Percentiles rank a stretch among this genome's conserved stretches.
Evolutionary conservation across 139 green algal genomes (phyloP).

Genomic region (Tetraselmis striata): DNA sequence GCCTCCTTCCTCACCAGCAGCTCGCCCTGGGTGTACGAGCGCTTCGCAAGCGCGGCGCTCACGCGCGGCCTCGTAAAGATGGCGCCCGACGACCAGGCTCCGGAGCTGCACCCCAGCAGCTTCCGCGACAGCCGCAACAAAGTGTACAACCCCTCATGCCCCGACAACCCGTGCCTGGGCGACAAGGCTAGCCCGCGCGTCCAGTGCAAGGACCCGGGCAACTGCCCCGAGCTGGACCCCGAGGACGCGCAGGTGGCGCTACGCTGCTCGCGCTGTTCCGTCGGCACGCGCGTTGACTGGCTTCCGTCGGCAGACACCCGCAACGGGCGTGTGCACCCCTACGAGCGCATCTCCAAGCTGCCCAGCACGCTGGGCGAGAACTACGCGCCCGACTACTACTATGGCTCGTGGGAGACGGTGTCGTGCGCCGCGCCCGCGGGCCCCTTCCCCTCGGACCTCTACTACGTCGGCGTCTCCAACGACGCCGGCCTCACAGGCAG

Average conservation of each 20-base stretch:
- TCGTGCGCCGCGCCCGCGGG: slow-evolving; percentile 2
- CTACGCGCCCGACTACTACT: slow-evolving; percentile 9
- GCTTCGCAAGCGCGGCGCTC: not conserved
- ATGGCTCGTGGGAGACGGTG: slow-evolving; percentile 11
- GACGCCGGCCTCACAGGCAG: slow-evolving; percentile 5
- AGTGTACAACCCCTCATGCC: not conserved
- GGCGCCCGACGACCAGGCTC: not conserved
- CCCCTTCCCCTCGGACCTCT: slow-evolving; percentile 5
- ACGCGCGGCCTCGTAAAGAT: not conserved
- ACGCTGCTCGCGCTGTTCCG: not conserved
- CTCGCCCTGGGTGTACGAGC: not conserved
- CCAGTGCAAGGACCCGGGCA: not conserved
- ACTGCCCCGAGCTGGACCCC: not conserved
- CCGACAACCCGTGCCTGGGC: not conserved
- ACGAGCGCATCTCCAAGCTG: not conserved
- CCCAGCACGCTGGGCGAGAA: not conserved
- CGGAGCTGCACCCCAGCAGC: not conserved
- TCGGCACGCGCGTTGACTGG: not conserved
- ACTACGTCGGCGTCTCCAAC: slow-evolving; percentile 18
- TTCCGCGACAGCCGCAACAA: not conserved
- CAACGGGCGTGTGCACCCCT: not conserved
- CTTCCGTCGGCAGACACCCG: not conserved
- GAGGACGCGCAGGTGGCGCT: not conserved
- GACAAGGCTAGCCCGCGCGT: not conserved
- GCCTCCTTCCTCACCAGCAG: not conserved